Evolutionary conservation across 306 rosid species (phyloP), one percentile per base, ranked within the genome.

Genomic region (Sechiopsis laciniata): DNA sequence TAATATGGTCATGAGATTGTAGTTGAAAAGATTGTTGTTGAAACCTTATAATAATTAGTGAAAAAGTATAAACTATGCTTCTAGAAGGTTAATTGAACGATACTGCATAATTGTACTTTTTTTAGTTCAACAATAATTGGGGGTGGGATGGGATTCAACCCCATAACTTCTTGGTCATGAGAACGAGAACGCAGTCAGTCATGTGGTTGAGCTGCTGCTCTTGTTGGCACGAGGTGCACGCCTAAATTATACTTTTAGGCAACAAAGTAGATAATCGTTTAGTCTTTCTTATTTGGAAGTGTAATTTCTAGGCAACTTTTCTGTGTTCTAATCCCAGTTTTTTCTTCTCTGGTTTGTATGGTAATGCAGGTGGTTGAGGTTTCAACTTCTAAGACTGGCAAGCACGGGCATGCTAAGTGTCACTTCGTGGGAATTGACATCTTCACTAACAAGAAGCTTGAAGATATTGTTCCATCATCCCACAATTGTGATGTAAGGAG

Each of bases 351-450:
- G 74, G 5, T 42, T 79, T 22, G 10, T 71, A 54, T 80, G 48
- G 42, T 52, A 22, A 37, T 35, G 74, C 84, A 90, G 96, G 96
- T 90, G 67, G 96, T 90, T 69, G 96, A 90, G 83, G 96, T 90
- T 85, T 90, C 94, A 17, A 90, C 96, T 75, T 90, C 94, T 73
- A 90, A 90, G 80, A 90, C 96, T 6, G 96, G 96, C 57, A 90
- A 90, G 86, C 96, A 90, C 57, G 96, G 96, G 71, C 94, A 90
- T 62, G 96, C 96, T 10, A 90, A 90, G 88, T 90, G 96, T 78
- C 94, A 90, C 88, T 90, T 88, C 79, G 96, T 90, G 75, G 96
- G 67, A 2, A 90, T 90, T 75, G 96, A 90, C 76, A 88, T 90
- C 82, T 90, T 90, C 80, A 90, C 81, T 62, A 87, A 71, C 75